Conservation (phyloP, 352 stramenopile species). For the Globisporangium solare region DNA sequence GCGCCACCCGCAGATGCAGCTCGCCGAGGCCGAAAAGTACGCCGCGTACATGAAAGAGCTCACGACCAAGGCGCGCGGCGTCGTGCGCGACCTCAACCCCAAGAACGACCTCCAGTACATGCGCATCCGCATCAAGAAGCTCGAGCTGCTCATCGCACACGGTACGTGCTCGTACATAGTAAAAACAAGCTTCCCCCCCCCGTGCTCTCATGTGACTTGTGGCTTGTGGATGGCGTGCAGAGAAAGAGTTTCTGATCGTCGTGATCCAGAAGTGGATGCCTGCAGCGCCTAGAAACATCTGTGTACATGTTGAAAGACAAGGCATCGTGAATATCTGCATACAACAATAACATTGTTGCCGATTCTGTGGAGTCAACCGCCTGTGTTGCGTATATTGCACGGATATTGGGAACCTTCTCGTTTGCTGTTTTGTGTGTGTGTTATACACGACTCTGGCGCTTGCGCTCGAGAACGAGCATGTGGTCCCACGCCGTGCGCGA, state of each 20-base stretch:
- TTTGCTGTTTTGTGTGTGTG: neutral
- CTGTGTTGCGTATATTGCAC: neutral
- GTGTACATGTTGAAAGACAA: too few relatives aligned
- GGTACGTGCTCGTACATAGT: conserved; percentile 30
- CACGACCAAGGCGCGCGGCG: conserved; percentile 85
- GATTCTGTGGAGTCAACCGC: neutral
- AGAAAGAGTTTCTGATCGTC: conserved; percentile 92
- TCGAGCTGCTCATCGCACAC: conserved; percentile 92
- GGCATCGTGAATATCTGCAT: too few relatives aligned
- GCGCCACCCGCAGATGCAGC: conserved; percentile 86
- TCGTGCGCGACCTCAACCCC: conserved; percentile 93
- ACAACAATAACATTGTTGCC: too few relatives aligned
- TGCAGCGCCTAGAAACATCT: conserved; percentile 19
- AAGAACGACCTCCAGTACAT: conserved; percentile 95
- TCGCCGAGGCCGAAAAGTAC: conserved; percentile 90
- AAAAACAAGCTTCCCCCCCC: neutral
- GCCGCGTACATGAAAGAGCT: conserved; percentile 90
- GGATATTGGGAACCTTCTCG: neutral
- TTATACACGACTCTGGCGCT: conserved; percentile 28
- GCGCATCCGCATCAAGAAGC: conserved; percentile 89
- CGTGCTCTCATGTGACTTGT: neutral
- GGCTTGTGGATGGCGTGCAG: conserved; percentile 21
- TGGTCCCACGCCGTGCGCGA: conserved; percentile 44
- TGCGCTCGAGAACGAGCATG: conserved; percentile 52
- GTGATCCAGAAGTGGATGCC: conserved; percentile 93